These are phyloP conservation scores for Rubroboletus satanas DNA, from an alignment of 768 basidiomycete genomes.

Conservation along the genomic window DNA sequence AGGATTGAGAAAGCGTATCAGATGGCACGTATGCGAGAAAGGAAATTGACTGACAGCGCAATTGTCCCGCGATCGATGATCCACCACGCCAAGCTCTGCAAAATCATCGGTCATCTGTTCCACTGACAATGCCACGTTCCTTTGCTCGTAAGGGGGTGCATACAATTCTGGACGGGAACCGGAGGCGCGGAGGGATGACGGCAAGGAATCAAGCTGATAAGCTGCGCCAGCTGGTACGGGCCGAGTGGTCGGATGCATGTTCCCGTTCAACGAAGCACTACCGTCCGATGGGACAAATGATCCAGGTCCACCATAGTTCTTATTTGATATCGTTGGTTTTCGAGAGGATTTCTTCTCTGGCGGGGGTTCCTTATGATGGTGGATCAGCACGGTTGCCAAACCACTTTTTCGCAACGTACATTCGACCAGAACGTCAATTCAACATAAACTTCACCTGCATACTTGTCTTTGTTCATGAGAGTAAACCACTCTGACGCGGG, in stretches of 20 bases:
- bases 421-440: constrained; percentile 98
- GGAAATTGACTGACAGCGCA: constrained; percentile 46
- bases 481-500: constrained; percentile 82
- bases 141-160: constrained; percentile 67
- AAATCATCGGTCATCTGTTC: constrained; percentile 63
- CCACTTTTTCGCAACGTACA: constrained; percentile 41
- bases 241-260: constrained; percentile 6
- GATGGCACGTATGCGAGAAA: constrained; percentile 4
- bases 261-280: constrained; percentile 24
- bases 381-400: constrained; percentile 3
- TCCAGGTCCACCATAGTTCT: constrained; percentile 76
- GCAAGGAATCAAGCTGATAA: constrained; percentile 47
- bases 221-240: constrained; percentile 27
- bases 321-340: constrained; percentile 48
- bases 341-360: constrained; percentile 64
- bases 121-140: constrained; percentile 37
- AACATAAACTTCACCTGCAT: constrained; percentile 92
- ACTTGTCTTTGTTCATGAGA: constrained; percentile 84
- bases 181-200: constrained; percentile 60
- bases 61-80: constrained; percentile 51
- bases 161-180: constrained; percentile 68
- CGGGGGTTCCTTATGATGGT: constrained; percentile 57
- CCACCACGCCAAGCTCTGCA: constrained; percentile 57
- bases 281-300: constrained; percentile 59
- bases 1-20: constrained; percentile 28